These are phyloP conservation scores for Stramenopiles sp. DNA, from an alignment of 352 stramenopile species.

Conservation along the genomic window DNA sequence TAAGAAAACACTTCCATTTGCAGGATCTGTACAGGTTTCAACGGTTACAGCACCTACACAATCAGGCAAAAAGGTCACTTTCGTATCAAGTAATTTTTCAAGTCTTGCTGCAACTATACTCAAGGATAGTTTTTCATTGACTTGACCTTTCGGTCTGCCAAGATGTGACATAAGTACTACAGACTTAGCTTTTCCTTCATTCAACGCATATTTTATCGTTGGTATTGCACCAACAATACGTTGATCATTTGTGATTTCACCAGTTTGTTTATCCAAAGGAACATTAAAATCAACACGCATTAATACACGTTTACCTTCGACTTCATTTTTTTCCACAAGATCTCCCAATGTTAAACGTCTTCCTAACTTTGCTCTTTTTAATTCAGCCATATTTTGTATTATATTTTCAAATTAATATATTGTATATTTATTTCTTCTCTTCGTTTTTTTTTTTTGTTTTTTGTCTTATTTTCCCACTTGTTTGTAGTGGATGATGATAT, in stretches of 20 bases:
- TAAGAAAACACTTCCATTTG: constrained; percentile 81
- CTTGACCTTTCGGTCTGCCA: constrained; percentile 81
- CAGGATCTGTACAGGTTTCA: constrained; percentile 41
- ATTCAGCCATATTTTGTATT: not conserved
- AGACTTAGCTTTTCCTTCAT: constrained; percentile 79
- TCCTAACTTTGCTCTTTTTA: not conserved
- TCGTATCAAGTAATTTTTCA: constrained; percentile 59
- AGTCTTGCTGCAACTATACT: constrained; percentile 72
- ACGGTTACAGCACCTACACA: constrained; percentile 78
- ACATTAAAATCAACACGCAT: constrained; percentile 99
- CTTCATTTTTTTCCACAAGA: not conserved
- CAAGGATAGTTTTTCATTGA: constrained; percentile 83
- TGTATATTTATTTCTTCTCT: too few species aligned
- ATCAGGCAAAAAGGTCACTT: constrained; percentile 80
- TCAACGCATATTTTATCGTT: constrained; percentile 79
- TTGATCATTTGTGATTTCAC: constrained; percentile 91
- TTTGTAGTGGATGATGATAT: too few species aligned
- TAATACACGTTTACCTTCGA: constrained; percentile 81
- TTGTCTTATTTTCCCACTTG: too few species aligned
- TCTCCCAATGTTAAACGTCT: not conserved
- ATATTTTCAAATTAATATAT: too few species aligned
- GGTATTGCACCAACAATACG: constrained; percentile 81
- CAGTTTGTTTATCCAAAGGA: constrained; percentile 68
- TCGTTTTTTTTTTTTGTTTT: too few species aligned
- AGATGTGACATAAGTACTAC: constrained; percentile 96